phyloP scores from a whole-genome alignment of 345 rosid genomes.

The Eucalyptus guilfoylei region DNA sequence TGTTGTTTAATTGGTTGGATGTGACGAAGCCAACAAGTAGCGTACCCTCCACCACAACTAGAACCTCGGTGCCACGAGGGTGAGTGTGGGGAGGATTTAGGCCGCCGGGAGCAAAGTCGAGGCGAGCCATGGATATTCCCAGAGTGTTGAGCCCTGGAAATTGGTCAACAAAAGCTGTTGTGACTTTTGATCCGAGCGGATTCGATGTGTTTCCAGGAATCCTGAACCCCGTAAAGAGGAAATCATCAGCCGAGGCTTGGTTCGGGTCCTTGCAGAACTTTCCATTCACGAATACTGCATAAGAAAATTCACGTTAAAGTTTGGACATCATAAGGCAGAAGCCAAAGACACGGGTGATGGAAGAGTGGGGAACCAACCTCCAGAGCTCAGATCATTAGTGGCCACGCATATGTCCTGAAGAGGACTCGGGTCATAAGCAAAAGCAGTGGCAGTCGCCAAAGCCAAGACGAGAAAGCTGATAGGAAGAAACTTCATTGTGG shows the following conservation, averaged over 20 bases:
- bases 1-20: conserved; percentile 2
- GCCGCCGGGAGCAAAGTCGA: neutral
- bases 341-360: neutral
- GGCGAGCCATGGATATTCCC: neutral
- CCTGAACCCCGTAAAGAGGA: neutral
- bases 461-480: neutral
- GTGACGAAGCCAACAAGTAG: conserved; percentile 4
- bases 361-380: neutral
- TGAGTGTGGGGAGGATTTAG: conserved; percentile 6
- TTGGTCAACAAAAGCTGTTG: neutral
- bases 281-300: neutral
- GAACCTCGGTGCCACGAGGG: conserved; percentile 2
- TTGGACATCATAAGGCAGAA: neutral
- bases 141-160: conserved; percentile 5
- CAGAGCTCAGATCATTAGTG: neutral
- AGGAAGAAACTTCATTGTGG: neutral
- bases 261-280: conserved; percentile 3
- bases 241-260: neutral
- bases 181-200: conserved; percentile 1
- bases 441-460: neutral
- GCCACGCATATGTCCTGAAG: neutral
- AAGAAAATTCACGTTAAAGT: neutral
- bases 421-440: neutral
- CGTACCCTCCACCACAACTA: neutral
- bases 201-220: neutral